Evolutionary conservation across 2,329 filamentous ascomycete genomes (phyloP), one percentile per base, ranked within the genome.

Genomic region (Alternaria angustiovoidea): DNA sequence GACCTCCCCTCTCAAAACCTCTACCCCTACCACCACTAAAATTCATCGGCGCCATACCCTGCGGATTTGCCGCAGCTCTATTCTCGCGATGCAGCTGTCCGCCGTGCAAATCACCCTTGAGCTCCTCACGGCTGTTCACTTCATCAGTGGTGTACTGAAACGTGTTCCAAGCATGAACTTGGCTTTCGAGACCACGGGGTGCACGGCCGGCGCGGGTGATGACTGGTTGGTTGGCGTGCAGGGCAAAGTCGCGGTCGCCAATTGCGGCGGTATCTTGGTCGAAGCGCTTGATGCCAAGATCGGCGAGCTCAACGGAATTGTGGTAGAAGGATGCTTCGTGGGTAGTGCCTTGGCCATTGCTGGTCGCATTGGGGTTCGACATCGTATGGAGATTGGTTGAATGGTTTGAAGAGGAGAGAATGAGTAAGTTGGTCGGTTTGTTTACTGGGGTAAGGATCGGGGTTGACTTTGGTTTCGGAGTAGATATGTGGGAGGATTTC

Each of bases 91-190:
- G 74, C 59, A 78, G 47, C 59, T 72, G 69, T 1, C 75, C 75
- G 8, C 70, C 74, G 48, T 78, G 75, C 44, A 78, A 47, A 54
- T 76, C 70, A n/a, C 71, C 74, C 64, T 78, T 77, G 41, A 71
- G 56, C 59, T 75, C 74, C 52, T 73, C 74, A 6, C 65, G 64
- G 28, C 58, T 62, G 51, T 76, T 51, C 0, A 64, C 54, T 34
- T 77, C 74, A 7, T 63, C 64, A 0, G 67, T 71, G 2, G 67
- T 74, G 54, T 65, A 72, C 41, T 69, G 65, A 48, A 76, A 69
- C 2, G 67, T 70, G 12, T 62, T 74, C 75, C 75, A 78, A 0
- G 63, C 71, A 26, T 72, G 74, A 32, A 75, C 67, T 18, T 71
- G 59, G 36, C 53, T 43, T 49, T 77, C 75, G 22, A 69, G 57